These are phyloP conservation scores for Alloteropsis angusta DNA, from an alignment of 202 grass and related monocot species.

Conservation along the genomic window DNA sequence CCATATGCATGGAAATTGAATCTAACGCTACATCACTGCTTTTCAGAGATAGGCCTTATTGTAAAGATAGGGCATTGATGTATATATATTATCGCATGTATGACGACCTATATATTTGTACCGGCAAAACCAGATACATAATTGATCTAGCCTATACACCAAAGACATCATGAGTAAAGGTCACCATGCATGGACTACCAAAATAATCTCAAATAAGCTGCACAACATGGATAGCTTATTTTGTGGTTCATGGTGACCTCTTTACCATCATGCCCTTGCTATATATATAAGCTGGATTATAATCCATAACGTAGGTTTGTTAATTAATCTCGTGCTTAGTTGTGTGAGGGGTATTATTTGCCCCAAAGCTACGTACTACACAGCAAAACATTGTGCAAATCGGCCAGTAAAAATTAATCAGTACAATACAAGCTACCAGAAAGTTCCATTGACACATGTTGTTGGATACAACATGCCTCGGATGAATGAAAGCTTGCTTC, in stretches of 20 bases:
- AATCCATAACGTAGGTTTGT: too few relatives aligned
- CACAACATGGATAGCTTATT: too few relatives aligned
- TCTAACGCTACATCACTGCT: not conserved
- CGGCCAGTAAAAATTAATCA: not conserved
- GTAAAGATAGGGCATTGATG: not conserved
- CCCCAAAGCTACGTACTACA: not conserved
- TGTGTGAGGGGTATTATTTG: not conserved
- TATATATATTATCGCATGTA: not conserved
- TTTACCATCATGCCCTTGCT: too few relatives aligned
- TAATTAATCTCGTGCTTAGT: not conserved
- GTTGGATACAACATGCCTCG: not conserved
- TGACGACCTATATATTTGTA: not conserved
- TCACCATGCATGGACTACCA: too few relatives aligned
- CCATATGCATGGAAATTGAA: not conserved
- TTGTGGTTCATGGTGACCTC: too few relatives aligned
- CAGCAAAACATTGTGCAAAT: not conserved
- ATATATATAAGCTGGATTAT: too few relatives aligned
- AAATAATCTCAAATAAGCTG: too few relatives aligned
- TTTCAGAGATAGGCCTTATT: not conserved
- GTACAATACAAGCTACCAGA: constrained; percentile 12
- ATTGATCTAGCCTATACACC: too few relatives aligned
- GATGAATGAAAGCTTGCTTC: constrained; percentile 5
- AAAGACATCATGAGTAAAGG: too few relatives aligned
- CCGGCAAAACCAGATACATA: not conserved
- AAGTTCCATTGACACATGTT: not conserved